Conservation (phyloP, 2,329 filamentous ascomycete genomes). For the Aureobasidium namibiae region DNA sequence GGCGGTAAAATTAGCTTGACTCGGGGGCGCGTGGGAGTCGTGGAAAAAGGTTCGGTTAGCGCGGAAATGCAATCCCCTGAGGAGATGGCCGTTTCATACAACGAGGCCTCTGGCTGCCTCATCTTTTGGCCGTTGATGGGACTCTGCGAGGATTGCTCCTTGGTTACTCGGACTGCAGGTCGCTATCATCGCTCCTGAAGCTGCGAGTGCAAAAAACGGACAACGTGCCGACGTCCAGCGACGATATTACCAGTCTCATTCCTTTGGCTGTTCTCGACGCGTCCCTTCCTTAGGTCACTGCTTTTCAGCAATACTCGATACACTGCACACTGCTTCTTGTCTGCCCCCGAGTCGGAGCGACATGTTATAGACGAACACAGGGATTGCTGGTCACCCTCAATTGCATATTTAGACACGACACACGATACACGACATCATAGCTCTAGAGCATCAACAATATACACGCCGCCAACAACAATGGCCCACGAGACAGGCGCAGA, state of each 20-base stretch:
- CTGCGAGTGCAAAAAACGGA: neutral
- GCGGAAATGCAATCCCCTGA: slow-evolving; percentile 5
- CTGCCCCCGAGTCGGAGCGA: neutral
- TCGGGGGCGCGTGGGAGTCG: neutral
- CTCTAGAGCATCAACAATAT: neutral
- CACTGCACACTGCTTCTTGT: slow-evolving; percentile 6
- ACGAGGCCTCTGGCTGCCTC: neutral
- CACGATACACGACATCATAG: neutral
- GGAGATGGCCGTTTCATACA: slow-evolving; percentile 9
- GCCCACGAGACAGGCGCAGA: neutral
- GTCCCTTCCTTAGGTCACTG: slow-evolving; percentile 4
- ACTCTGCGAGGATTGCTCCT: neutral
- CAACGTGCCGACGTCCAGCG: neutral
- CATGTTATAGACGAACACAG: slow-evolving; percentile 12
- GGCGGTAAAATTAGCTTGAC: neutral
- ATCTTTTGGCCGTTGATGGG: slow-evolving; percentile 1
- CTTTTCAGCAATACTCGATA: neutral
- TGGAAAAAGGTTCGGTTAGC: slow-evolving; percentile 1
- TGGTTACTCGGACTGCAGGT: neutral
- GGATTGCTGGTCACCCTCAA: slow-evolving; percentile 13
- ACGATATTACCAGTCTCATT: slow-evolving; percentile 11
- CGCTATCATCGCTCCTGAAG: slow-evolving; percentile 6
- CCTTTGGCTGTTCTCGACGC: slow-evolving; percentile 12
- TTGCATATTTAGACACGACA: neutral
- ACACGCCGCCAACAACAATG: neutral